Conservation (phyloP, 2,329 filamentous ascomycete genomes). For the Colletotrichum abscissum region DNA sequence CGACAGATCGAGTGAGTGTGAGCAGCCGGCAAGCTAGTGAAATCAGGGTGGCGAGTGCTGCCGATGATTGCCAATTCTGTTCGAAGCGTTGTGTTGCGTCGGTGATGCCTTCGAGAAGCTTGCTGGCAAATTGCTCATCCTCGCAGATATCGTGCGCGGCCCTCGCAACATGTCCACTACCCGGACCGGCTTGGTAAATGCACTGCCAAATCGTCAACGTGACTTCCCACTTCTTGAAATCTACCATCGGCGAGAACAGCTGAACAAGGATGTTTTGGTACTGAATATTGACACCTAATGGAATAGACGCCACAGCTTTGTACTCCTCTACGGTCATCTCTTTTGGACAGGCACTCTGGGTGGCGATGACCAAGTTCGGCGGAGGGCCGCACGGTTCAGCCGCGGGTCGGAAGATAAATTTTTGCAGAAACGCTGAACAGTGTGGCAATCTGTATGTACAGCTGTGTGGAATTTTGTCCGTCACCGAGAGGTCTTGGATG, state of each 20-base stretch:
- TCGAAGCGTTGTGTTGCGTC: conserved; percentile 48
- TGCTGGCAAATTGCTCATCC: background rate
- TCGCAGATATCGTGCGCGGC: background rate
- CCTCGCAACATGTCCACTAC: background rate
- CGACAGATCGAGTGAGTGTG: conserved; percentile 51
- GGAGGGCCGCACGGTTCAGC: conserved; percentile 39
- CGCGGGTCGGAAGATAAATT: conserved; percentile 49
- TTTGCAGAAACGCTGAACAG: conserved; percentile 45
- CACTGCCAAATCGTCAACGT: conserved; percentile 60
- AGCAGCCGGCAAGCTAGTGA: conserved; percentile 55
- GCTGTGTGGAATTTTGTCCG: conserved; percentile 40
- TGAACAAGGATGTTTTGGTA: conserved; percentile 68
- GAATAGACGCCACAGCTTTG: conserved; percentile 59
- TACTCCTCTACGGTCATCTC: conserved; percentile 65
- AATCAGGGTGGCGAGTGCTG: conserved; percentile 52
- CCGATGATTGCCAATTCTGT: conserved; percentile 63
- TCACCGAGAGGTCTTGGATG: conserved; percentile 25
- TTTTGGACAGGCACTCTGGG: conserved; percentile 57
- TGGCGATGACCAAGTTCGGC: conserved; percentile 65
- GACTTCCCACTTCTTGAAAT: conserved; percentile 62
- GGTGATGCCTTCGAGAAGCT: conserved; percentile 47
- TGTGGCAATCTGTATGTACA: conserved; percentile 56
- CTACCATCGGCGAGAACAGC: conserved; percentile 57
- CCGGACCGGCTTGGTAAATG: conserved; percentile 58
- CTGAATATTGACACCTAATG: conserved; percentile 59